Evolutionary conservation across 1,284 basidiomycete genomes (phyloP), one percentile per base, ranked within the genome.

Genomic region (Moniliophthora roreri): DNA sequence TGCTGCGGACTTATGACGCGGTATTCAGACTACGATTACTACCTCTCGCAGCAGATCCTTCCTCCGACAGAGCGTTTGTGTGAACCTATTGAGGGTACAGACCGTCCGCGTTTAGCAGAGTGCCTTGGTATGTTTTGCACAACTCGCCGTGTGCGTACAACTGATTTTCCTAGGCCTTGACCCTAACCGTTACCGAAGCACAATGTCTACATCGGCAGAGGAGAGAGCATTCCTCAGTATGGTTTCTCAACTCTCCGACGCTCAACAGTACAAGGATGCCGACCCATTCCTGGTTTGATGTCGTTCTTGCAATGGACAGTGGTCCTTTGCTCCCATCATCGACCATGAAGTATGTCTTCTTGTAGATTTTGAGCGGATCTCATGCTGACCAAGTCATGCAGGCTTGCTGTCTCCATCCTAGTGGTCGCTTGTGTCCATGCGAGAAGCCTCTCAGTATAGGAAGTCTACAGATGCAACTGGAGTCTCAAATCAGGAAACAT

Each of bases 11-110:
- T 46, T 18, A 52, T 46, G 38, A 36, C 56, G 42, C 15, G 24
- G n/a, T n/a, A n/a, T n/a, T 16, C 60, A 93, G 95, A 97, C 70
- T 94, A 88, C 68, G 93, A 97, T 62, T 85, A 92, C 69, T 99
- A 99, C 70, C 77, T 99, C 20, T 84, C 91, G 9, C 82, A 92
- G 18, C 97, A 99, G 70, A 84, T 99, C 38, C 77, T 99, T 10
- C 96, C 96, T 3, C 95, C 97, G 0, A 87, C 98, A 48, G 92
- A 98, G 65, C 87, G 97, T 64, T 73, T 99, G 54, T 99, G 96
- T 66, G 97, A 98, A 53, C 89, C 90, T 5, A 98, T 99, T 53
- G 93, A 98, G 63, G 96, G 96, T 7, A 98, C 95, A 0, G 96
- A 99, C 63, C 82, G 92, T 32, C 77, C 93, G 8, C 80, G 96